phyloP scores from a whole-genome alignment of 345 rosid species.

The Melaleuca quinquenervia region DNA sequence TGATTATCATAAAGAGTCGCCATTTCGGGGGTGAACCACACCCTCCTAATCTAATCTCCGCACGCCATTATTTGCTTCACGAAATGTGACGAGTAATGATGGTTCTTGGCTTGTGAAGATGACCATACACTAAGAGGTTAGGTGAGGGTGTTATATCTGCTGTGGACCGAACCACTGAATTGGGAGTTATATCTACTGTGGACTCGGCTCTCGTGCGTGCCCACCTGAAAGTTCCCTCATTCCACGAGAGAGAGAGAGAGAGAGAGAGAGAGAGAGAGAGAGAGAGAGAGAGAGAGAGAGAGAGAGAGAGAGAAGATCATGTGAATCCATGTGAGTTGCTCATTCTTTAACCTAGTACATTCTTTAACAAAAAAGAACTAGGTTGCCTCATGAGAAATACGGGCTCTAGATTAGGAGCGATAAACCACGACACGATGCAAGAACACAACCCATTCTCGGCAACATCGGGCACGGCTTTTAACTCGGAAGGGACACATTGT shows the following conservation, averaged over 20 bases:
- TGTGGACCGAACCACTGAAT: background rate
- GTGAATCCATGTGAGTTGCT: background rate
- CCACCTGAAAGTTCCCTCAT: background rate
- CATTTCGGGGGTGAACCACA: slow-evolving; percentile 10
- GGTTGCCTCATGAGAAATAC: background rate
- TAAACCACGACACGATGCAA: background rate
- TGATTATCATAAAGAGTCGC: background rate
- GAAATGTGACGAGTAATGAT: background rate
- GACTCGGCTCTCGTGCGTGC: background rate
- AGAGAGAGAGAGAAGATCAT: background rate
- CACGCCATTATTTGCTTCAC: slow-evolving; percentile 26
- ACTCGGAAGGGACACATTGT: background rate
- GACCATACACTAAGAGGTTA: background rate
- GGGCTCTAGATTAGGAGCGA: background rate
- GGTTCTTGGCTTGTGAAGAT: background rate
- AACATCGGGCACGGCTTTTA: background rate
- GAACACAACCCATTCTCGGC: background rate
- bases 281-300: too few relatives aligned
- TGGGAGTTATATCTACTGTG: slow-evolving; percentile 1
- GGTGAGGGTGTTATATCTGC: slow-evolving; percentile 29
- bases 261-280: background rate
- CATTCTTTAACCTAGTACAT: background rate
- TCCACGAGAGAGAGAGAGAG: background rate
- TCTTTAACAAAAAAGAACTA: background rate
- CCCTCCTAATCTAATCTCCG: slow-evolving; percentile 19